Conservation (phyloP, 1,139 yeast genomes). For the Magnusiomyces ingens region DNA sequence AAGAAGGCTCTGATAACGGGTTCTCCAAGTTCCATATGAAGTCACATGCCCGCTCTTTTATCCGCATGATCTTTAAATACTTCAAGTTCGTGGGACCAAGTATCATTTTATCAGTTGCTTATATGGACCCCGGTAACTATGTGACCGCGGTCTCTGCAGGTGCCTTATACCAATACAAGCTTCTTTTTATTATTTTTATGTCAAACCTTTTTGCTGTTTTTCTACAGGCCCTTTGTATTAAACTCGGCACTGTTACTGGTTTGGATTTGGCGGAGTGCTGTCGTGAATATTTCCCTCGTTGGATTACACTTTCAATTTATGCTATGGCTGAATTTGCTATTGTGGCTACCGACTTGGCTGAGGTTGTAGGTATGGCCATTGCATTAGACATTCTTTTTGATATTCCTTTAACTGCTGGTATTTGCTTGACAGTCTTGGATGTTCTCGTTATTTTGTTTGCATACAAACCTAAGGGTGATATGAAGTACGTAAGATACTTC, state of each 20-base stretch:
- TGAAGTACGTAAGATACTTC: slow-evolving; percentile 55
- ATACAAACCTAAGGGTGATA: slow-evolving; percentile 62
- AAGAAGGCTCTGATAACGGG: slow-evolving; percentile 30
- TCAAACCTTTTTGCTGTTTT: slow-evolving; percentile 71
- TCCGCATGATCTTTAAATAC: slow-evolving; percentile 39
- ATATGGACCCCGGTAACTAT: slow-evolving; percentile 83
- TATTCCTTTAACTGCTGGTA: slow-evolving; percentile 75
- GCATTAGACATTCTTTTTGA: slow-evolving; percentile 63
- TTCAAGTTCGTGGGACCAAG: slow-evolving; percentile 67
- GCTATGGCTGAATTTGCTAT: slow-evolving; percentile 72
- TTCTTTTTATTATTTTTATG: slow-evolving; percentile 58
- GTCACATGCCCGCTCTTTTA: slow-evolving; percentile 35
- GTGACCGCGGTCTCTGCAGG: slow-evolving; percentile 78
- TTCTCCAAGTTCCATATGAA: slow-evolving; percentile 5
- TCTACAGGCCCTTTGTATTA: slow-evolving; percentile 63
- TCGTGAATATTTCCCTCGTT: slow-evolving; percentile 52
- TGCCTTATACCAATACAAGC: slow-evolving; percentile 55
- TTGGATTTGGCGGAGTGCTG: slow-evolving; percentile 67
- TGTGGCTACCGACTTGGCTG: slow-evolving; percentile 80
- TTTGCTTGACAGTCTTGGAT: slow-evolving; percentile 61
- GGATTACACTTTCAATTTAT: slow-evolving; percentile 54
- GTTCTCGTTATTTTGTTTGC: slow-evolving; percentile 69
- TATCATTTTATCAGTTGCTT: slow-evolving; percentile 67
- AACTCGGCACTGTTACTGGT: slow-evolving; percentile 77
- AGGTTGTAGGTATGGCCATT: slow-evolving; percentile 82